phyloP scores from a whole-genome alignment of 2,329 filamentous ascomycete genomes.

The Chaetomium sp. region DNA sequence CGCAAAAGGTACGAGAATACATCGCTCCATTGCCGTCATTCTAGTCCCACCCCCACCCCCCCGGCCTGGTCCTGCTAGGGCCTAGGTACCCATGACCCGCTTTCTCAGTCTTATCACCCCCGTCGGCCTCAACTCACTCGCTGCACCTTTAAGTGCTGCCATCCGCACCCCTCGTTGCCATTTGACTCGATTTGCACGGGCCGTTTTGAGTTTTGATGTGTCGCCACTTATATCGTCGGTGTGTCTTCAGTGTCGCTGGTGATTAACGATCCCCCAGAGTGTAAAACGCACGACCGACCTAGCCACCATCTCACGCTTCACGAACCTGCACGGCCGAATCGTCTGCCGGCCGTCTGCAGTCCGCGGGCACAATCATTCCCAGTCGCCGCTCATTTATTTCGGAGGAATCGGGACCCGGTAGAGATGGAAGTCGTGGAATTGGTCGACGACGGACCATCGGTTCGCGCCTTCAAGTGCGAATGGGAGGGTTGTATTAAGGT shows the following conservation, averaged over 20 bases:
- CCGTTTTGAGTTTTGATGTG: conserved; percentile 6
- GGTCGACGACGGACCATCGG: conserved; percentile 64
- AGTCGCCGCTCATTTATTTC: too few species aligned
- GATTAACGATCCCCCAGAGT: too few species aligned
- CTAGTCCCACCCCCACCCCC: conserved; percentile 9
- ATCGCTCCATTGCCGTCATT: conserved; percentile 20
- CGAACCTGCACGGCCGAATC: too few species aligned
- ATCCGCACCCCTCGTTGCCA: conserved; percentile 1
- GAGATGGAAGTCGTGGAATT: conserved; percentile 66
- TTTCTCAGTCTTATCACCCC: neutral
- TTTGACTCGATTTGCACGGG: neutral
- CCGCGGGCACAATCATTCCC: too few species aligned
- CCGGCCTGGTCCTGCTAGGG: too few species aligned
- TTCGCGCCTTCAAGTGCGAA: conserved; percentile 65
- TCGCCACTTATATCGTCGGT: conserved; percentile 12
- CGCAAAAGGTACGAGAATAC: conserved; percentile 28
- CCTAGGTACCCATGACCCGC: neutral
- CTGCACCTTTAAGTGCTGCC: conserved; percentile 7
- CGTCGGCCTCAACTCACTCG: neutral
- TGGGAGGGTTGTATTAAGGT: conserved; percentile 66
- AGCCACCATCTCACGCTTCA: too few species aligned
- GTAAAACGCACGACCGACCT: too few species aligned
- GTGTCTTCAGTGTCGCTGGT: too few species aligned
- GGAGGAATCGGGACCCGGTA: conserved; percentile 31
- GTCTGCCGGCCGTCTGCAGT: too few species aligned